Evolutionary conservation across 169 alveolate genomes (phyloP), one percentile per base, ranked within the genome.

Genomic region (Plasmodium vinckei): DNA sequence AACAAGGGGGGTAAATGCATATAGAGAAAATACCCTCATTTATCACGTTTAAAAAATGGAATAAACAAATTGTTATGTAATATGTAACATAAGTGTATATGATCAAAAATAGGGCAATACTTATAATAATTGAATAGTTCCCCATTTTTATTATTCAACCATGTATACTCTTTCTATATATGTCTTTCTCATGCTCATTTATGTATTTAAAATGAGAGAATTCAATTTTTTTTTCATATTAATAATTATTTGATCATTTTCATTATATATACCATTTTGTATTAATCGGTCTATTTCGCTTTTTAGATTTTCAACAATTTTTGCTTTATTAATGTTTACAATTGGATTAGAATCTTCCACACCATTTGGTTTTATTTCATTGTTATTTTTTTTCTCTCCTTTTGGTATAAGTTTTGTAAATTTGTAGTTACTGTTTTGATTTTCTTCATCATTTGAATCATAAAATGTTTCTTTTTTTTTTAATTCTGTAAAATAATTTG

Each of bases 221-320:
- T 15, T 72, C 5, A 73, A 46, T 19, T 63, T 73, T 54, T 61
- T 73, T 53, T 73, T 73, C 88, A 73, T 73, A 61, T 49, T 73
- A 44, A 60, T 19, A n/a, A 73, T 73, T 46, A 73, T 75, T 42
- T 67, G 60, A 23, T 75, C 88, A 23, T 75, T 73, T 46, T 75
- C 88, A 19, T 75, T 75, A 27, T 75, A 75, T 75, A 75, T 75
- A 13, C 88, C 88, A 1, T 67, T 61, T 46, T 75, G 69, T 54
- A 75, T 75, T 64, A 75, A 44, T 47, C 88, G 54, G 23, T 64
- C 63, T 47, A 75, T 75, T 75, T 75, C 88, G 19, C 77, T 75
- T 64, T 49, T 75, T 51, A 75, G 51, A 75, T 75, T 75, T 56
- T 75, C 75, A 39, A 25, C 64, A 53, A 63, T 51, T 27, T 49